Evolutionary conservation across 768 basidiomycete species (phyloP), one percentile per base, ranked within the genome.

Genomic region (Dacryopinax primogenitus): DNA sequence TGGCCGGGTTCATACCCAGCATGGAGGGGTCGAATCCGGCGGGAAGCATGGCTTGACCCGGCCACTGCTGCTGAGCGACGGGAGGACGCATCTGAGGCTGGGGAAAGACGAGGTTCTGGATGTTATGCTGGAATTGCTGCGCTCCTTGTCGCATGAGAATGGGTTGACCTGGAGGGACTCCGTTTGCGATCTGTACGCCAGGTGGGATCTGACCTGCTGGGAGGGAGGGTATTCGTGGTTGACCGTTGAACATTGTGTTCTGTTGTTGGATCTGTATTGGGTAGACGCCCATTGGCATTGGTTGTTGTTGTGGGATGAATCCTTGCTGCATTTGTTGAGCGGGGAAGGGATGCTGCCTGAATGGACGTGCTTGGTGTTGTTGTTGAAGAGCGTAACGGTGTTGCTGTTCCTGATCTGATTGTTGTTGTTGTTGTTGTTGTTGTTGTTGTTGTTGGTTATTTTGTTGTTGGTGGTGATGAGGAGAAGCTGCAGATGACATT

Each of bases 401-500:
- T 45, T 51, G 41, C 64, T 34, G 47, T 12, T 37, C 71, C 75
- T 81, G 80, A 66, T 81, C 79, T 65, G 79, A 82, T 12, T 72
- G 65, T 21, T 68, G 69, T 23, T 70, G 67, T 32, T 72, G 72
- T n/a, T 71, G 69, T n/a, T 67, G 68, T 21, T 47, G 39, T 44
- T n/a, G n/a, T n/a, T n/a, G n/a, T 12, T 72, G 65, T 21, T 68
- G 69, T 23, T 70, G 67, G 32, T 72, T 72, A 16, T 71, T 69
- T n/a, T 67, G 68, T 21, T 47, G 39, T 44, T 12, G 35, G 12
- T 64, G 35, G 21, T 26, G 44, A 23, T 33, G 21, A 18, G 39
- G 28, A 30, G 63, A n/a, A 23, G 63, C 63, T 39, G 63, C 23
- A 26, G 26, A 36, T 64, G 63, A 30, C 28, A 41, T 41, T 63